Conservation (phyloP, 2,329 filamentous ascomycete genomes). For the Apiospora aurea region DNA sequence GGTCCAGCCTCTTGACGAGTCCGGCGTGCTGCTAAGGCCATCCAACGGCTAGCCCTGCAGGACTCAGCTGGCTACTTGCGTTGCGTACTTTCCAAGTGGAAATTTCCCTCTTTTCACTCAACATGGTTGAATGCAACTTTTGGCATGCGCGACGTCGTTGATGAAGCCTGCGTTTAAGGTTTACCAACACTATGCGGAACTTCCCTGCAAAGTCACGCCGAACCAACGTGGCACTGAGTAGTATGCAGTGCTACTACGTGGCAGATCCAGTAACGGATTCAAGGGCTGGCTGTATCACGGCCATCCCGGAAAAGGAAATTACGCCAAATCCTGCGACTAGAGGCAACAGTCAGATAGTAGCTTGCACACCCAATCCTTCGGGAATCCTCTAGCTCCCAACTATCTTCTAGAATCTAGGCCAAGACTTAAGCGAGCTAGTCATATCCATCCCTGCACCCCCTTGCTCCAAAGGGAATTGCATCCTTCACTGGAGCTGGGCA, state of each 20-base stretch:
- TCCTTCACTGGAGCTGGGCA: not conserved
- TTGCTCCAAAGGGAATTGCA: not conserved
- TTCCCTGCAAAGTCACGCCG: not conserved
- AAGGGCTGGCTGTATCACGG: not conserved
- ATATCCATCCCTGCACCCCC: not conserved
- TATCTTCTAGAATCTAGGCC: not conserved
- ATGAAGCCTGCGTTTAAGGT: not conserved
- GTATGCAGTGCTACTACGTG: not conserved
- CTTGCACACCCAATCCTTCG: not conserved
- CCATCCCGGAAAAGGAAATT: not conserved
- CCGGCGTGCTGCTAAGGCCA: not conserved
- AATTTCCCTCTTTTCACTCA: not conserved
- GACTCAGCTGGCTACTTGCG: not conserved
- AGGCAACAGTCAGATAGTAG: not conserved
- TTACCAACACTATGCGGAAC: not conserved
- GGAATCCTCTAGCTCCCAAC: not conserved
- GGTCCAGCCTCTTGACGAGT: not conserved
- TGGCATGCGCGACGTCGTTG: not conserved
- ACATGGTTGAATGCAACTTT: not conserved
- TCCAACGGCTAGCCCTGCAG: not conserved
- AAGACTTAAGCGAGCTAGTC: not conserved
- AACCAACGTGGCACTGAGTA: not conserved
- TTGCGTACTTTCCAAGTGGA: too few species aligned
- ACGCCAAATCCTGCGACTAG: not conserved
- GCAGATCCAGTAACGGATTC: not conserved